Evolutionary conservation across 148 eudicot genomes (phyloP).

Genomic region (Rhododendron simsii): DNA sequence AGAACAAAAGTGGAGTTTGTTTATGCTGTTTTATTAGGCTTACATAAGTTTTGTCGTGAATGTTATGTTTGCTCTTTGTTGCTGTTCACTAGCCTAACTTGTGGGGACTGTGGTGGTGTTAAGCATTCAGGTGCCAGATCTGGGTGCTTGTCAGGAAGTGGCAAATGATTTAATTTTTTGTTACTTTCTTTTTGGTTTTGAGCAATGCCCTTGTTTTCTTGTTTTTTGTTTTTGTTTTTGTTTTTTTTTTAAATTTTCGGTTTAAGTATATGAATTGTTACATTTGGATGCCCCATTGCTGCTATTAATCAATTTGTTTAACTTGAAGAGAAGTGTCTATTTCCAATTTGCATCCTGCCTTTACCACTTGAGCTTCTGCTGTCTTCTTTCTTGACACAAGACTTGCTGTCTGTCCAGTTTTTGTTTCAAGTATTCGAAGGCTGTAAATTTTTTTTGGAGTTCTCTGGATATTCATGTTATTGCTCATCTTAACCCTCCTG

Average conservation of each 20-base stretch:
- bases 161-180: neutral
- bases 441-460: neutral
- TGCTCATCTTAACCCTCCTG: neutral
- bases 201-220: neutral
- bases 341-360: neutral
- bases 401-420: neutral
- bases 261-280: neutral
- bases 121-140: neutral
- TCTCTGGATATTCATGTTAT: neutral
- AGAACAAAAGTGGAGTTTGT: neutral
- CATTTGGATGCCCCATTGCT: neutral
- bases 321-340: neutral
- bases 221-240: neutral
- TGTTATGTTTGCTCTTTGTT: neutral
- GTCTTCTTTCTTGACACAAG: neutral
- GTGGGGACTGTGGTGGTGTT: conserved; percentile 3
- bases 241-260: neutral
- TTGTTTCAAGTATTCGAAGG: neutral
- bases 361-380: neutral
- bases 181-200: neutral
- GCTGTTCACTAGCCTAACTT: neutral
- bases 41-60: neutral
- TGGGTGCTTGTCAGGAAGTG: conserved; percentile 5
- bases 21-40: neutral
- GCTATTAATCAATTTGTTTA: neutral